Evolutionary conservation across 352 stramenopile species (phyloP).

Genomic region (Phytophthora colocasiae): DNA sequence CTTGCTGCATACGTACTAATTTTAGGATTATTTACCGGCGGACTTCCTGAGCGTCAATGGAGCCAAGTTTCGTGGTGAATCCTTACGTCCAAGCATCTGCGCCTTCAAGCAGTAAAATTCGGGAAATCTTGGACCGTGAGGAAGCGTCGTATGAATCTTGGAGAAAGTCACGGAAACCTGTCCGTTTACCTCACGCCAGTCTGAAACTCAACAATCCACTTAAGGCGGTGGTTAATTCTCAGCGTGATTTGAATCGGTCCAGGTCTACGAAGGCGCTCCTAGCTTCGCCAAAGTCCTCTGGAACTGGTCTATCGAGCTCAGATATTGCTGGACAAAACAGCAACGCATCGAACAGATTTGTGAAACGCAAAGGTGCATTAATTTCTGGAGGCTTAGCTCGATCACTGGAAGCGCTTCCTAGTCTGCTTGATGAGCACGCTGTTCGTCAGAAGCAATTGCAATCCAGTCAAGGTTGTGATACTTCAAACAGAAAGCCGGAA

Average conservation of each 20-base stretch:
- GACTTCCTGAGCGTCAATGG: slow-evolving; percentile 35
- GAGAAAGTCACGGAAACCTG: slow-evolving; percentile 45
- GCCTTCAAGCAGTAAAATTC: slow-evolving; percentile 51
- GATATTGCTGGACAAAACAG: slow-evolving; percentile 2
- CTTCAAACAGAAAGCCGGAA: slow-evolving; percentile 8
- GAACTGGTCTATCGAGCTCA: not conserved
- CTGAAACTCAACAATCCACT: slow-evolving; percentile 59
- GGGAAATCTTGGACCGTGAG: slow-evolving; percentile 58
- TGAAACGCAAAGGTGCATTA: slow-evolving; percentile 16
- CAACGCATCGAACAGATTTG: not conserved
- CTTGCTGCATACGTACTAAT: slow-evolving; percentile 1
- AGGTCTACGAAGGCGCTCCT: slow-evolving; percentile 4
- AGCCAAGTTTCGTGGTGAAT: slow-evolving; percentile 60
- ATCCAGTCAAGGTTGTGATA: not conserved
- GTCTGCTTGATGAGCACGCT: not conserved
- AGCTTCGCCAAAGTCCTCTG: not conserved
- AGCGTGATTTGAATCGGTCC: slow-evolving; percentile 9
- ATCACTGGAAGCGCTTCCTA: slow-evolving; percentile 14
- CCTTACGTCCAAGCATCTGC: slow-evolving; percentile 54
- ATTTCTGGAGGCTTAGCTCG: slow-evolving; percentile 2
- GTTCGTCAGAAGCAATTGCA: slow-evolving; percentile 18
- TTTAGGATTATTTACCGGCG: slow-evolving; percentile 4
- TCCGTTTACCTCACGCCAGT: slow-evolving; percentile 55
- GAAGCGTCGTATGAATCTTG: slow-evolving; percentile 56
- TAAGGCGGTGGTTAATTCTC: slow-evolving; percentile 1